A percentile compares a stretch with the other conserved stretches of the same genome.
Evolutionary conservation across 2,329 filamentous ascomycete species (phyloP).

Genomic region (Epichloe aotearoae): DNA sequence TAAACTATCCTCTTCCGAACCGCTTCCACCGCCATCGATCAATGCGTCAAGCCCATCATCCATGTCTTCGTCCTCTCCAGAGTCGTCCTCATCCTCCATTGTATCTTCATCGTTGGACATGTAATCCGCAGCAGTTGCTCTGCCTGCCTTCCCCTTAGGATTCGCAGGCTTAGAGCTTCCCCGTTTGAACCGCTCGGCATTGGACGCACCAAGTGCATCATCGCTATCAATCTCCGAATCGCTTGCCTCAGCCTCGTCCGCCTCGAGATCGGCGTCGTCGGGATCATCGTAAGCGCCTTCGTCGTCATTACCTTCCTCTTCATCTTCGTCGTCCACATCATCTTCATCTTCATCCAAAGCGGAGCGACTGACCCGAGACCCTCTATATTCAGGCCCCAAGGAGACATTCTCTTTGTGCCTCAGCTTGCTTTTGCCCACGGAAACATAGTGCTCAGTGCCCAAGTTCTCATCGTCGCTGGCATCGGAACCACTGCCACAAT

Average conservation of each 20-base stretch:
- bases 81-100: conserved; percentile 22
- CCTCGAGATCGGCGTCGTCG: conserved; percentile 38
- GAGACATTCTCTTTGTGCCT: conserved; percentile 55
- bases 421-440: conserved; percentile 74
- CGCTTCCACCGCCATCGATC: conserved; percentile 18
- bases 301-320: conserved; percentile 28
- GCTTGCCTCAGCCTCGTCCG: conserved; percentile 33
- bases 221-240: conserved; percentile 53
- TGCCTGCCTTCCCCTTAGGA: conserved; percentile 21
- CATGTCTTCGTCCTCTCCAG: conserved; percentile 24
- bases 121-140: conserved; percentile 43
- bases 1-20: conserved; percentile 21
- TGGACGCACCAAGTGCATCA: conserved; percentile 66
- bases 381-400: conserved; percentile 70
- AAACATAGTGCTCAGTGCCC: conserved; percentile 77
- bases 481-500: conserved; percentile 36
- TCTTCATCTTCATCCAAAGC: conserved; percentile 45
- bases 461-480: conserved; percentile 37
- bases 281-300: conserved; percentile 44
- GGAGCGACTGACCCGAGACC: conserved; percentile 59
- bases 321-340: conserved; percentile 24
- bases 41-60: conserved; percentile 24
- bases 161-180: conserved; percentile 40
- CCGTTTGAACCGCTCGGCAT: conserved; percentile 68
- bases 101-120: conserved; percentile 35